Evolutionary conservation across 768 basidiomycete species (phyloP).

Genomic region (Mycena rosella): DNA sequence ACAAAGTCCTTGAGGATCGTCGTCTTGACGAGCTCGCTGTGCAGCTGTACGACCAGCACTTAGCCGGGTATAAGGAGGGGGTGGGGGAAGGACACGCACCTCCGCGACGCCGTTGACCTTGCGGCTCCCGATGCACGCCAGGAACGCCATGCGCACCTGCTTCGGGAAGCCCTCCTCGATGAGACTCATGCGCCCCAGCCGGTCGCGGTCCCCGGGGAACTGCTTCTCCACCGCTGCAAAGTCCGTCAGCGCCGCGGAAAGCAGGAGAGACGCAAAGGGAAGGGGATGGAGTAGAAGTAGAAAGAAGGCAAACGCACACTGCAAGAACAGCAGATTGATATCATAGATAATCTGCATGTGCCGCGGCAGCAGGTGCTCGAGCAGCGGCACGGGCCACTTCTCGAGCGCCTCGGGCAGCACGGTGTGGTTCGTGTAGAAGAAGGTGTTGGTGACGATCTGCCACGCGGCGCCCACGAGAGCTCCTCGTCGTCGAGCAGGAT

Average conservation of each 20-base stretch:
- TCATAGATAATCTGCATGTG: slow-evolving; percentile 95
- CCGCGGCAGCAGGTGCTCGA: slow-evolving; percentile 88
- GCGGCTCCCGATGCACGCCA: slow-evolving; percentile 90
- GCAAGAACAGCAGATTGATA: slow-evolving; percentile 75
- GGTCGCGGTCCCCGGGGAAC: slow-evolving; percentile 89
- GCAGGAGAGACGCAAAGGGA: background rate
- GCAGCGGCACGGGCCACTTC: slow-evolving; percentile 92
- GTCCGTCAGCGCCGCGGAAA: background rate
- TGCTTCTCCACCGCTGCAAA: slow-evolving; percentile 82
- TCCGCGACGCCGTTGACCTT: slow-evolving; percentile 98
- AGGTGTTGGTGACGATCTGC: slow-evolving; percentile 89
- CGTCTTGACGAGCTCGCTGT: slow-evolving; percentile 88
- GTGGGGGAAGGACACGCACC: slow-evolving; percentile 48
- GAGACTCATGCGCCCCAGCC: slow-evolving; percentile 87
- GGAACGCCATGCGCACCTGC: slow-evolving; percentile 90
- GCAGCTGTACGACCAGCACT: slow-evolving; percentile 63
- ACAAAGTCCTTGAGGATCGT: slow-evolving; percentile 94
- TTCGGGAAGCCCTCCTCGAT: slow-evolving; percentile 94
- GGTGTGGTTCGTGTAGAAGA: slow-evolving; percentile 97
- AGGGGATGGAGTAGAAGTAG: background rate
- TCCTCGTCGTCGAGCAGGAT: slow-evolving; percentile 95
- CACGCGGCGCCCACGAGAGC: slow-evolving; percentile 87
- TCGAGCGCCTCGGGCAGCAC: slow-evolving; percentile 90
- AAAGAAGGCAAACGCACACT: too few relatives aligned
- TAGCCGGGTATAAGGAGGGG: background rate